Conservation (phyloP, 106 monocot species). For the Ottelia alismoides region DNA sequence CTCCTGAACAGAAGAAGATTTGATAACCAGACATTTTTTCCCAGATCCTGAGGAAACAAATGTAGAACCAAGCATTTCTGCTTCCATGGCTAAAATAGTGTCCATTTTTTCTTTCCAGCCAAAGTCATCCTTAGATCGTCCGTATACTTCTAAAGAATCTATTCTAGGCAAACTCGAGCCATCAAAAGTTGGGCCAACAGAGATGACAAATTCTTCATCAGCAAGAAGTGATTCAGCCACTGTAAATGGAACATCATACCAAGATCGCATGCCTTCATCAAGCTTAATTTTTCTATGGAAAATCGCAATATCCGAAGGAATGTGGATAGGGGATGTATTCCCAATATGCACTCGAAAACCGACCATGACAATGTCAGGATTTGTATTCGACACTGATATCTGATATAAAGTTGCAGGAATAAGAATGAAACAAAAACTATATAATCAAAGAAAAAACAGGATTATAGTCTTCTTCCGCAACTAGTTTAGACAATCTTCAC, state of each 20-base stretch:
- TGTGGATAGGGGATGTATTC: constrained; percentile 75
- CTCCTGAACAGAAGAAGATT: constrained; percentile 72
- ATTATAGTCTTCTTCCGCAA: too few relatives aligned
- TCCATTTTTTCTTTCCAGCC: constrained; percentile 99
- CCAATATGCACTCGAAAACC: constrained; percentile 87
- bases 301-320: constrained; percentile 70
- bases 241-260: constrained; percentile 98
- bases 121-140: constrained; percentile 94
- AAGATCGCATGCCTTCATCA: constrained; percentile 93
- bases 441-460: neutral
- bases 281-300: constrained; percentile 81
- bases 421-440: too few relatives aligned
- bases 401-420: too few relatives aligned
- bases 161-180: constrained; percentile 58
- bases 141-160: constrained; percentile 91
- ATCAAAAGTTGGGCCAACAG: constrained; percentile 65
- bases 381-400: constrained; percentile 76
- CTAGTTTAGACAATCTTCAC: too few relatives aligned
- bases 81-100: constrained; percentile 80
- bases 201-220: constrained; percentile 87
- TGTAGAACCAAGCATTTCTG: constrained; percentile 32
- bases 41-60: constrained; percentile 20
- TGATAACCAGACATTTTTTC: constrained; percentile 35
- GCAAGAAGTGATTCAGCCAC: constrained; percentile 80
- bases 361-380: constrained; percentile 93